A percentile compares a stretch with the other conserved stretches of the same genome.
Conservation (phyloP, 2,329 filamentous ascomycete species). For the Diaporthe batatas region DNA sequence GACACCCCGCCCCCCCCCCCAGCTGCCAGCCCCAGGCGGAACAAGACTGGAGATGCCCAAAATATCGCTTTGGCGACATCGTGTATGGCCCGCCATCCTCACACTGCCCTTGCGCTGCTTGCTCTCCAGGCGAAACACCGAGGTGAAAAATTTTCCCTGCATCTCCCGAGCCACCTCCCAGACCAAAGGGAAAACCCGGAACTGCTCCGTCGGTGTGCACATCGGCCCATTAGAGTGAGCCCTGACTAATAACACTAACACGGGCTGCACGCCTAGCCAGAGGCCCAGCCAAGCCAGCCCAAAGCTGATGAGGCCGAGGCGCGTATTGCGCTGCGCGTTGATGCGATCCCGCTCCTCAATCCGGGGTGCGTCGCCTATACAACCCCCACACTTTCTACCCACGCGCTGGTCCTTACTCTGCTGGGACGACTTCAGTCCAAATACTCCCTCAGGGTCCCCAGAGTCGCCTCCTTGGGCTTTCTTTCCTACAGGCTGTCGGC, state of each 20-base stretch:
- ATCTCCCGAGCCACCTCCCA: slow-evolving; percentile 11
- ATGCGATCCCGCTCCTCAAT: slow-evolving; percentile 23
- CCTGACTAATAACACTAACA: not conserved
- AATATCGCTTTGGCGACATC: not conserved
- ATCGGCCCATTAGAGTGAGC: slow-evolving; percentile 12
- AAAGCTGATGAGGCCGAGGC: not conserved
- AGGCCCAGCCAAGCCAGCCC: no score
- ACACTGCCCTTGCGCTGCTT: not conserved
- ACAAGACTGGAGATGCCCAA: slow-evolving; percentile 29
- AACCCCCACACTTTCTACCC: slow-evolving; percentile 33
- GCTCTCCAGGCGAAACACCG: slow-evolving; percentile 17
- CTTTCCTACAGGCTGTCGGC: slow-evolving; percentile 30
- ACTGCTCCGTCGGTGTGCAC: slow-evolving; percentile 20
- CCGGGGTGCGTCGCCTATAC: slow-evolving; percentile 28
- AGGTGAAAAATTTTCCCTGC: slow-evolving; percentile 32
- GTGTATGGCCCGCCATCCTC: not conserved
- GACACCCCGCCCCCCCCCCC: no score
- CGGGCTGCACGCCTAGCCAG: not conserved
- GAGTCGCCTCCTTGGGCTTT: not conserved
- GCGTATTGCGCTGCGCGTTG: slow-evolving; percentile 30
- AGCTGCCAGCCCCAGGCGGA: not conserved
- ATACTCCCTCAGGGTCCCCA: not conserved
- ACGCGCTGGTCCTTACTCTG: not conserved
- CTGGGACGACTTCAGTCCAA: not conserved
- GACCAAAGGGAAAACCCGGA: not conserved